Percentiles rank a stretch among this genome's conserved stretches.
phyloP scores from a whole-genome alignment of 768 basidiomycete genomes.

The Kwoniella newhampshirensis region DNA sequence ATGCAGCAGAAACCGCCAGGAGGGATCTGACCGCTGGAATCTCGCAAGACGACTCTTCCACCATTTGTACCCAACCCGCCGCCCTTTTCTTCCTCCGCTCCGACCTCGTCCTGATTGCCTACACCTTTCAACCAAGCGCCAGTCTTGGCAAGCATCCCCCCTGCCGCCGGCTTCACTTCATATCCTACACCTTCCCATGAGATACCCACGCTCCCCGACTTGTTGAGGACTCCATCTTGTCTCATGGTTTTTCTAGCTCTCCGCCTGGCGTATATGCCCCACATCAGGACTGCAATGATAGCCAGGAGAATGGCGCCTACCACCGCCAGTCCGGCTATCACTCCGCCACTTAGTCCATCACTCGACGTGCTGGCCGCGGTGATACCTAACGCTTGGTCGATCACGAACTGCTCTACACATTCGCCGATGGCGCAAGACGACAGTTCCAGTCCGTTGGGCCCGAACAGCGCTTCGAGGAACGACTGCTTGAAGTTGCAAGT shows the following conservation, averaged over 20 bases:
- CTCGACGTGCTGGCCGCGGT: slow-evolving; percentile 42
- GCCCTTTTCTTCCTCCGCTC: slow-evolving; percentile 11
- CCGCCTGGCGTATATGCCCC: slow-evolving; percentile 66
- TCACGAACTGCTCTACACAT: slow-evolving; percentile 76
- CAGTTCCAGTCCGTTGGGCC: slow-evolving; percentile 68
- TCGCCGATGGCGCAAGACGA: slow-evolving; percentile 80
- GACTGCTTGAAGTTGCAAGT: slow-evolving; percentile 76
- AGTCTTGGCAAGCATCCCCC: too few species aligned
- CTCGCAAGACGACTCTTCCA: slow-evolving; percentile 69
- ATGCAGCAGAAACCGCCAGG: slow-evolving; percentile 88
- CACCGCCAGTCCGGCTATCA: slow-evolving; percentile 85
- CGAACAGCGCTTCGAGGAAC: slow-evolving; percentile 69
- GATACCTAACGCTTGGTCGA: slow-evolving; percentile 60
- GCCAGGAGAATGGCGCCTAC: slow-evolving; percentile 67
- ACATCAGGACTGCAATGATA: slow-evolving; percentile 62
- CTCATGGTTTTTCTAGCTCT: slow-evolving; percentile 59
- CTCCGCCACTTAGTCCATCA: slow-evolving; percentile 68
- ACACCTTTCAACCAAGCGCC: slow-evolving; percentile 1
- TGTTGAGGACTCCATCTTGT: slow-evolving; percentile 53
- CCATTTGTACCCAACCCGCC: slow-evolving; percentile 4
- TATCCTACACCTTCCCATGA: slow-evolving; percentile 72
- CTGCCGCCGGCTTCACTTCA: slow-evolving; percentile 54
- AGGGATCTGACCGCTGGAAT: slow-evolving; percentile 66
- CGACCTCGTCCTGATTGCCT: not conserved
- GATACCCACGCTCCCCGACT: slow-evolving; percentile 62